Base-by-base conservation (phyloP, 495 filamentous ascomycete species). In the Podospora fimiseda region DNA sequence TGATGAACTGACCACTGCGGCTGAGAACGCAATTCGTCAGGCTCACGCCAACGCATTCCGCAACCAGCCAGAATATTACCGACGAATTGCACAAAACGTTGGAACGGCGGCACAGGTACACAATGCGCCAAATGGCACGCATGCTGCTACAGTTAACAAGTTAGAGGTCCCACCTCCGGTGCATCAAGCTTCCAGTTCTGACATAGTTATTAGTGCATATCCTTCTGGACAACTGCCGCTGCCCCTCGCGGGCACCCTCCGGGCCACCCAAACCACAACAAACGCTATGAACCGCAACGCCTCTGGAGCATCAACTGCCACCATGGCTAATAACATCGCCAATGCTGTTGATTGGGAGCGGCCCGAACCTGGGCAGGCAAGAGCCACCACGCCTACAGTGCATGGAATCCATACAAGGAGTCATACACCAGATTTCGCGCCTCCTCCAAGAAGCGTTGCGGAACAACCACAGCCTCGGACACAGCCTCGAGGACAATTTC, bases 231-330 rank as follows among this genome's bases (percentile, higher is more conserved):
- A 42, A 69, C 68, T 15, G 75, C 77, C 50, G 61, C 69, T n/a
- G 21, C 44, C 15, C 16, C n/a, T 21, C 22, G 20, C 22, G 6
- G 14, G 11, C 16, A 41, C 39, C 60, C 53, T 33, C 9, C 66
- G 73, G 24, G 67, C 69, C 6, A 66, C 65, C 2, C 70, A 69
- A 30, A 55, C 56, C n/a, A 70, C 73, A 60, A 61, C 67, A 0
- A 69, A 69, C 56, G 73, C 72, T 19, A 77, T 78, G 73, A 70
- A 73, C 20, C 63, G 74, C 52, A 75, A 69, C 60, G 62, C 74
- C 20, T 74, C 74, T 6, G 72, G 69, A 39, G 68, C 69, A 15
- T 71, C 69, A 1, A 55, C 66, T 14, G 57, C 70, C 18, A 69
- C 59, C 42, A 60, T 71, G 45, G 60, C 65, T 2, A 48, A 51